phyloP scores from a whole-genome alignment of 768 basidiomycete genomes.

The Chlorophyllum brunneum region DNA sequence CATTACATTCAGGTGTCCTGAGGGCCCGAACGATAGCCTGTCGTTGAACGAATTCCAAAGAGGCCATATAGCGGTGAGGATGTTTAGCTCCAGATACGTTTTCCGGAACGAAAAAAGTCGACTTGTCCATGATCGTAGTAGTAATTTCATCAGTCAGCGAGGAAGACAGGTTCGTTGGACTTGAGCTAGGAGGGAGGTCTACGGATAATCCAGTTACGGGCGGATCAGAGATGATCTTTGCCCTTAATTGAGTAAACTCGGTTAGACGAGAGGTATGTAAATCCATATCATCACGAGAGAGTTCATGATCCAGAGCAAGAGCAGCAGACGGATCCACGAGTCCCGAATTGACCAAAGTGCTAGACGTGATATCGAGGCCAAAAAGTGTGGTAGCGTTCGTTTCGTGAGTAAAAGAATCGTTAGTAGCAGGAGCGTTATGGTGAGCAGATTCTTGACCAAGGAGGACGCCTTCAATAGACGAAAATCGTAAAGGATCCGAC shows the following conservation, averaged over 20 bases:
- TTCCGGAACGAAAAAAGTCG: slow-evolving; percentile 42
- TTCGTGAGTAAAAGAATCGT: not conserved
- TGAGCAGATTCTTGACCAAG: no score
- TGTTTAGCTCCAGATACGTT: slow-evolving; percentile 25
- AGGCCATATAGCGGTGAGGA: slow-evolving; percentile 65
- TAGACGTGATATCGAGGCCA: not conserved
- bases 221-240: slow-evolving; percentile 27
- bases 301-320: not conserved
- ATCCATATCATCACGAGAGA: slow-evolving; percentile 20
- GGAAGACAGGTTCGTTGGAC: slow-evolving; percentile 11
- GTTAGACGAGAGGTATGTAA: slow-evolving; percentile 29
- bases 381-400: not conserved
- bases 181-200: slow-evolving; percentile 8
- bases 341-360: not conserved
- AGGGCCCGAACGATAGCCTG: slow-evolving; percentile 55
- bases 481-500: not conserved
- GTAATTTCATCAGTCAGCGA: slow-evolving; percentile 30
- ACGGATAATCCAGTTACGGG: slow-evolving; percentile 4
- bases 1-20: slow-evolving; percentile 34
- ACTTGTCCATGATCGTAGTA: slow-evolving; percentile 29
- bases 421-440: no score
- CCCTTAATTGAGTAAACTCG: slow-evolving; percentile 38
- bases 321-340: not conserved
- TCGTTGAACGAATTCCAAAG: slow-evolving; percentile 65
- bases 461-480: not conserved